Evolutionary conservation across 805 yeast species (phyloP), one percentile per base, ranked within the genome.

Genomic region (Starmerella stigmatis): DNA sequence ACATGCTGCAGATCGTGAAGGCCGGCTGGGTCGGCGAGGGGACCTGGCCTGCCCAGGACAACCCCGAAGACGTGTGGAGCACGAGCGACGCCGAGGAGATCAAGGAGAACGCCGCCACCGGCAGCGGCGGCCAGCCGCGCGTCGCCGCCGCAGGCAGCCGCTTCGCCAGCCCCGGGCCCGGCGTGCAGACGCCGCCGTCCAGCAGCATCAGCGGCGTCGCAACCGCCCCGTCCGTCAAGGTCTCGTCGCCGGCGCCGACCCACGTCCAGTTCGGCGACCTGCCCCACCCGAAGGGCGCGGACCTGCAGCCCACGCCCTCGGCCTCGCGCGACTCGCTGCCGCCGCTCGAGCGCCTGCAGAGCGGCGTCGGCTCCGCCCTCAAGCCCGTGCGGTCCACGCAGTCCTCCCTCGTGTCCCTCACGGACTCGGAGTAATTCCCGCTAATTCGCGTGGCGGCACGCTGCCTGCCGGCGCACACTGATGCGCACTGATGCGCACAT

Each of bases 1-100:
- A 86, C 60, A 76, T 82, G 33, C 60, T 86, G 42, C 72, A 73
- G 52, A 74, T 88, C 20, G 72, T 88, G 33, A 78, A 84, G 56
- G 75, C 81, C 3, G 96, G 96, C 16, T 88, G 97, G 97, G 71
- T 73, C 13, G 79, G 77, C 48, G 76, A 76, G 19, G 85, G 79
- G 41, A 75, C 76, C 53, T 88, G 92, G 89, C 57, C 61, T 46
- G 50, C 58, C 51, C 30, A 55, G 34, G 50, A 26, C 25, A 56
- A 55, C 34, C 37, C 37, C 5, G 48, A 50, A 19, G 57, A 54
- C 32, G 50, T 41, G 16, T 55, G 59, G 59, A 47, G 53, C 35
- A 47, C 50, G 21, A 47, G 47, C 21, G 50, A 44, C n/a, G 56
- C 43, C 29, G 46, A 37, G 23, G 45, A 38, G 8, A 17, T 21